Evolutionary conservation across 169 alveolate genomes (phyloP), one percentile per base, ranked within the genome.

Genomic region (Eimeria acervulina): DNA sequence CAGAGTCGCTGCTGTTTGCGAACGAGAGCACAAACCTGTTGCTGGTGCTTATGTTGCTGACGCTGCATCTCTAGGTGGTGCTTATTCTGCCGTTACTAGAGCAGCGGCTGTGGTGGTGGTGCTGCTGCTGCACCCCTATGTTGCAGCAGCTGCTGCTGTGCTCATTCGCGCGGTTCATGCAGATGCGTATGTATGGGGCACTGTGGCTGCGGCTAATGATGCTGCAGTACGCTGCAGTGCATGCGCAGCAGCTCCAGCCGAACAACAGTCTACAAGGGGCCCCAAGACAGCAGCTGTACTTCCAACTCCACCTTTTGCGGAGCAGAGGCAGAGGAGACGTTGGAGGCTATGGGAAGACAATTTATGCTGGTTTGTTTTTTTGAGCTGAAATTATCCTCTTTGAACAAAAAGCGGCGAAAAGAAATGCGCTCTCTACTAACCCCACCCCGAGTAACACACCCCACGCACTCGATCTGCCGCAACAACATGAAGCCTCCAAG

Each of bases 381-480:
- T 42, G 3, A 42, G 26, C 21, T 44, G 40, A 78, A 78, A 42
- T 26, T 10, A 40, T 0, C 17, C 5, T 4, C 10, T 36, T 36
- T 36, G 19, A 36, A 19, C 12, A 19, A 72, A 0, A 36, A 19
- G 36, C 2, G 6, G 40, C 10, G 4, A 21, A 2, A 36, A 72
- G 52, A 72, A 72, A 31, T 72, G 88, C 88, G 42, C 7, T 2
- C 66, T 4, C n/a, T 28, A 7, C 15, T 36, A 78, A 78, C 88
- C 88, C 88, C 88, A 78, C 88, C 88, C 6, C 36, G 42, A 40
- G 36, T 78, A 78, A 78, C 88, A 78, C 88, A 78, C 36, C 40
- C 88, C 88, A 61, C 88, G 42, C 88, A 40, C 88, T 78, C 42
- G 88, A 78, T 42, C 63, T 66, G 66, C 42, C 38, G 0, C 88